Evolutionary conservation across 495 filamentous ascomycete species (phyloP).

Genomic region (Clavariopsis aquatica): DNA sequence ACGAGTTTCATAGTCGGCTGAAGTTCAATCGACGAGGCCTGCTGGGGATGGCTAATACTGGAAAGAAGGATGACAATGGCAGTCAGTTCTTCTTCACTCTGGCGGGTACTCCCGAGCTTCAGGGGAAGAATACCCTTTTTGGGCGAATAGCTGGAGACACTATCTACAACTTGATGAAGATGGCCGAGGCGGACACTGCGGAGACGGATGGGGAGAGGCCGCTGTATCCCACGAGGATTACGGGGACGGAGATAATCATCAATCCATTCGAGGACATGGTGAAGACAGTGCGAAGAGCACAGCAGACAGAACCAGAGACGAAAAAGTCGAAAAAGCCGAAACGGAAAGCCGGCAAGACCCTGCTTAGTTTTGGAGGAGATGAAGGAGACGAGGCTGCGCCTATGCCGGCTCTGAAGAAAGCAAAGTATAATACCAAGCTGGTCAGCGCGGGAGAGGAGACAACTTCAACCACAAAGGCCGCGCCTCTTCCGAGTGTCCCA

Average conservation of each 20-base stretch:
- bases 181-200: constrained; percentile 78
- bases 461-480: constrained; percentile 27
- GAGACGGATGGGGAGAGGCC: constrained; percentile 77
- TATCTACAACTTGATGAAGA: constrained; percentile 91
- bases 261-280: constrained; percentile 90
- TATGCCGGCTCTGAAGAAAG: constrained; percentile 70
- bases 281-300: constrained; percentile 57
- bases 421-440: constrained; percentile 87
- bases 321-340: constrained; percentile 74
- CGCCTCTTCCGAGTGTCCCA: constrained; percentile 36
- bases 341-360: constrained; percentile 73
- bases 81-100: constrained; percentile 98
- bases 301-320: constrained; percentile 47
- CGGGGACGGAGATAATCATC: constrained; percentile 76
- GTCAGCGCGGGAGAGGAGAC: constrained; percentile 60
- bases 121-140: constrained; percentile 72
- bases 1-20: constrained; percentile 89
- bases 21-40: constrained; percentile 91
- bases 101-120: constrained; percentile 77
- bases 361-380: constrained; percentile 89
- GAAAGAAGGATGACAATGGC: constrained; percentile 74
- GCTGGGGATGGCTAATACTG: constrained; percentile 88
- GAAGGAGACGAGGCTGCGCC: constrained; percentile 70
- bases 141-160: constrained; percentile 90
- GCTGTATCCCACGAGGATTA: constrained; percentile 81